phyloP scores from a whole-genome alignment of 805 yeast species.

The Naumovozyma castellii region DNA sequence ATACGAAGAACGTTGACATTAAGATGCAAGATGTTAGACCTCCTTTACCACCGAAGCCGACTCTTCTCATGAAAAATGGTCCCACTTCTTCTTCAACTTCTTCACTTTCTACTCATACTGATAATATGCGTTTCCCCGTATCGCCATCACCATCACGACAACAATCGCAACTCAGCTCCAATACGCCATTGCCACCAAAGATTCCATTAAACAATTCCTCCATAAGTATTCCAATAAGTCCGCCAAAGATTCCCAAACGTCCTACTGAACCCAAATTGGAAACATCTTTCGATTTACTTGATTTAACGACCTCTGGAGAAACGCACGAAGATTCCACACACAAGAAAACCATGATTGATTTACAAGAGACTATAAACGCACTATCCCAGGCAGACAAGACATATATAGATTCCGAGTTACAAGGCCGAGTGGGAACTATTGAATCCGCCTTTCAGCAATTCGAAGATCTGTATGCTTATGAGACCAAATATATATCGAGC shows the following conservation, averaged over 20 bases:
- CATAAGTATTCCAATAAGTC: background rate
- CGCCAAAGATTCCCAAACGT: too few relatives aligned
- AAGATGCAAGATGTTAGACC: background rate
- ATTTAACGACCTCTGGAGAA: background rate
- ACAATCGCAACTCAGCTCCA: background rate
- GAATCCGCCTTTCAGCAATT: slow-evolving; percentile 32
- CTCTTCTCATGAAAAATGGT: too few relatives aligned
- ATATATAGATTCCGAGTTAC: slow-evolving; percentile 4
- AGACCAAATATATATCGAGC: slow-evolving; percentile 23
- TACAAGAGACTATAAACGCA: slow-evolving; percentile 9
- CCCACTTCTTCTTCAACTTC: too few relatives aligned
- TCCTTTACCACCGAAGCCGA: slow-evolving; percentile 7
- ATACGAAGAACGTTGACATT: too few relatives aligned
- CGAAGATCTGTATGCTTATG: slow-evolving; percentile 30
- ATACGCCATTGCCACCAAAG: background rate
- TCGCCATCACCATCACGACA: background rate
- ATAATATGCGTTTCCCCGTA: too few relatives aligned
- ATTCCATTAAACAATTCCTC: background rate
- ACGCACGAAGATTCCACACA: slow-evolving; percentile 6
- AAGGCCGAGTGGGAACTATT: slow-evolving; percentile 14
- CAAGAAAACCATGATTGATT: slow-evolving; percentile 8
- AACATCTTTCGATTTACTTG: background rate
- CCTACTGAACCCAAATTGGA: background rate
- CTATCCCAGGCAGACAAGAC: slow-evolving; percentile 7
- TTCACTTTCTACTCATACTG: too few relatives aligned